Evolutionary conservation across 2,329 filamentous ascomycete species (phyloP), one percentile per base, ranked within the genome.

Genomic region (Orbilia oligospora): DNA sequence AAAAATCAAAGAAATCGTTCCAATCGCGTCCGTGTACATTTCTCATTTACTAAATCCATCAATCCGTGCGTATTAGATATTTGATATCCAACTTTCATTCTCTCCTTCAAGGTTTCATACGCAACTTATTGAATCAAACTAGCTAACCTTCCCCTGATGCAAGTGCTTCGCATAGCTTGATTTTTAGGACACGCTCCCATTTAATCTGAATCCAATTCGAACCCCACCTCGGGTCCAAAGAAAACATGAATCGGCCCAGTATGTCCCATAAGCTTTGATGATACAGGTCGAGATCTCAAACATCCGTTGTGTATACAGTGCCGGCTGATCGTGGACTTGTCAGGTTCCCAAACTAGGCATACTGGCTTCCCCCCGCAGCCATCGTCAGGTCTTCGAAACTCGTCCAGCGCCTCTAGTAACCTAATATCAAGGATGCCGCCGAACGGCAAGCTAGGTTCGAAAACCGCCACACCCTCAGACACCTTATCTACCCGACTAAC

Each of bases 161-260:
- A 41, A 14, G 38, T 41, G 14, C 38, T 36, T 36, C 5, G 33
- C 10, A n/a, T n/a, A n/a, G 9, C 33, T 36, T 36, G 4, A 36
- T 36, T 36, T n/a, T 36, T 36, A 36, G 33, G 38, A 41, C 38
- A 41, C 38, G 38, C 38, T 41, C 38, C 38, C 38, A 5, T 41
- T n/a, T n/a, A 41, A 41, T 41, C 38, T 16, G 38, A 16, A 41
- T n/a, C 24, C 1, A 36, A n/a, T 22, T 38, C 24, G 30, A 24
- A 44, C 12, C 38, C n/a, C 41, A 24, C 24, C 27, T 41, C 30
- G 24, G 3, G 5, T 30, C n/a, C 27, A 33, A 12, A 72, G 22
- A 33, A n/a, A 72, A 14, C 61, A 78, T 78, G 75, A 78, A 78
- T 69, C 75, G 75, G 67, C 75, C 75, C 53, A 65, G 75, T 78